Conservation (phyloP, 768 basidiomycete genomes). For the Candolleomyces aberdarensis region DNA sequence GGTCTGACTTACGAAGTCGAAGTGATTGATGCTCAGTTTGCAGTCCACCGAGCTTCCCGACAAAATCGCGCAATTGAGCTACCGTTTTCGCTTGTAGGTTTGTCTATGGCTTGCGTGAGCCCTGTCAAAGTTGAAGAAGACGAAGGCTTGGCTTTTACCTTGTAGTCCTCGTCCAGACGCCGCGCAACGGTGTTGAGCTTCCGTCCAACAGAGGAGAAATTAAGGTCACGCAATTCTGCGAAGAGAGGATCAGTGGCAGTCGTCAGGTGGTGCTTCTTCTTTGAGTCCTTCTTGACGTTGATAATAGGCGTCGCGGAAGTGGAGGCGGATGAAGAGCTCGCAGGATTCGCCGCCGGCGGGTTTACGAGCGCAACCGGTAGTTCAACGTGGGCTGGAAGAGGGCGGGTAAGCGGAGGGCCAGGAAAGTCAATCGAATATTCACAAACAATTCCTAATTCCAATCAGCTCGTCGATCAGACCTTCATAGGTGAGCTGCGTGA, state of each 20-base stretch:
- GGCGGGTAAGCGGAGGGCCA: background rate
- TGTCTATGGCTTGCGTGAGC: constrained; percentile 41
- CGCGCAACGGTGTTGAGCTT: constrained; percentile 78
- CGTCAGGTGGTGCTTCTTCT: constrained; percentile 87
- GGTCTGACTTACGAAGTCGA: constrained; percentile 68
- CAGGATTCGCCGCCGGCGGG: constrained; percentile 49
- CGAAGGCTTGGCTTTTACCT: constrained; percentile 41
- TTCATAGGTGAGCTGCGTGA: constrained; percentile 96
- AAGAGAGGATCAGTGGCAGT: constrained; percentile 76
- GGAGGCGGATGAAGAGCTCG: constrained; percentile 27
- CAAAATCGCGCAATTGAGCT: constrained; percentile 89
- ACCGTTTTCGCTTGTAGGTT: constrained; percentile 88
- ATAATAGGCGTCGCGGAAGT: constrained; percentile 40
- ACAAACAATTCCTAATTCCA: constrained; percentile 84
- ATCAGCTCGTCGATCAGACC: constrained; percentile 93
- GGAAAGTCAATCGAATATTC: background rate
- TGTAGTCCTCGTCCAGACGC: constrained; percentile 89
- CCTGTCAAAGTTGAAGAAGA: background rate
- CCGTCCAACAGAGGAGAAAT: constrained; percentile 87
- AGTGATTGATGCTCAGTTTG: constrained; percentile 90
- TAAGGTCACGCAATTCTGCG: constrained; percentile 81
- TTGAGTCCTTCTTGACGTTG: constrained; percentile 69
- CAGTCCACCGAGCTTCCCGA: constrained; percentile 89
- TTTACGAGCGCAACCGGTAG: constrained; percentile 69
- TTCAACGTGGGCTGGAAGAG: constrained; percentile 65